Base-by-base conservation (phyloP, 805 yeast species). In the Candida coquimbonensis region DNA sequence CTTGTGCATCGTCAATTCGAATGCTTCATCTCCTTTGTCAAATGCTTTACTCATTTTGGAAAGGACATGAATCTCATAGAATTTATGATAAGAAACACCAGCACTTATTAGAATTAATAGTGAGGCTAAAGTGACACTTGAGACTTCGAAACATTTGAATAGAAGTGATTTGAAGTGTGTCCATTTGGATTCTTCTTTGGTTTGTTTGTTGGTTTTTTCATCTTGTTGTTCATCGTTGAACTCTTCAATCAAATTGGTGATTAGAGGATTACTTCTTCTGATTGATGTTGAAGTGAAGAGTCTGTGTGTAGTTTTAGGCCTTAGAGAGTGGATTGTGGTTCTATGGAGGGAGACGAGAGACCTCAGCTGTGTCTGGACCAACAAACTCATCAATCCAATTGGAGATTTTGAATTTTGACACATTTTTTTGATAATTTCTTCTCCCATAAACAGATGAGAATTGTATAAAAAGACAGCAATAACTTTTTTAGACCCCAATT, bases 61-160 rank as follows among this genome's bases (percentile, higher is more conserved):
- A 21, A 82, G 59, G 0, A 85, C 88, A 53, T 78, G 83, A 4
- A 51, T 41, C 38, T 74, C 69, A 61, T 86, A 86, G 40, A 76
- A 66, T 39, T 70, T 69, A 58, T 86, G 95, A 59, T 86, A 86
- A 13, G 75, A 54, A n/a, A 78, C 57, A 3, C 95, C 95, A 3
- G 91, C 84, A 2, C 78, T 64, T 0, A 86, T 91, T 16, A 87
- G 69, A 34, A 86, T 77, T 3, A 78, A 71, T 33, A 86, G 62
- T 3, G 90, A 81, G 14, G 87, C 78, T 39, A 84, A 67, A 16
- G 90, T 84, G 39, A 86, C 78, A 3, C 86, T 80, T 0, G 81
- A 80, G 0, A 93, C 80, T 58, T 86, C 93, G 5, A 74, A 49
- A 47, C 80, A 72, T 54, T 78, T 81, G 45, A 63, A 39, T 14